Conservation (phyloP, 257 asterid genomes). For the Solanum boliviense region DNA sequence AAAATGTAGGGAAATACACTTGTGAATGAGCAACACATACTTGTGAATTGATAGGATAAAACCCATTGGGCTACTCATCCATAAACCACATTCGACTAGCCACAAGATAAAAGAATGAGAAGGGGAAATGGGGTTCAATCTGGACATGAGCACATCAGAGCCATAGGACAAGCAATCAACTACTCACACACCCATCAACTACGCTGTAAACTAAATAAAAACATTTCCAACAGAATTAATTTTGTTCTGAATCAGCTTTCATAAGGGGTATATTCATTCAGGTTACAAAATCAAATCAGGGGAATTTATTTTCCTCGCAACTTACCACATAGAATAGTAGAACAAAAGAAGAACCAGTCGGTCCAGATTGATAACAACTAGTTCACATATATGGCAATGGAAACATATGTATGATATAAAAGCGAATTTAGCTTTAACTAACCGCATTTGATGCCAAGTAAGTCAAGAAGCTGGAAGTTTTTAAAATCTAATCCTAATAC, state of each 20-base stretch:
- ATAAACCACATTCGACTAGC: neutral
- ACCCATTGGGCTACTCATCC: neutral
- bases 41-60: neutral
- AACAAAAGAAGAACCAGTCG: neutral
- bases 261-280: neutral
- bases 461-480: neutral
- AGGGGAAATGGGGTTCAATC: neutral
- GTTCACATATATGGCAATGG: neutral
- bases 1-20: conserved; percentile 7
- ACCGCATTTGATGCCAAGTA: neutral
- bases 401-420: neutral
- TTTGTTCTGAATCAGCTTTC: neutral
- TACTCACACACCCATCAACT: neutral
- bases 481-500: neutral
- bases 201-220: neutral
- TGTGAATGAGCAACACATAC: conserved; percentile 1
- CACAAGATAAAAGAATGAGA: neutral
- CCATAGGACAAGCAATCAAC: neutral
- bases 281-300: neutral
- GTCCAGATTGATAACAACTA: neutral
- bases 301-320: neutral
- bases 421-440: neutral
- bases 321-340: neutral
- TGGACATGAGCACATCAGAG: neutral
- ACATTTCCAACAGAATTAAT: neutral